phyloP scores from a whole-genome alignment of 768 basidiomycete species.

The Strobilomyces confusus region DNA sequence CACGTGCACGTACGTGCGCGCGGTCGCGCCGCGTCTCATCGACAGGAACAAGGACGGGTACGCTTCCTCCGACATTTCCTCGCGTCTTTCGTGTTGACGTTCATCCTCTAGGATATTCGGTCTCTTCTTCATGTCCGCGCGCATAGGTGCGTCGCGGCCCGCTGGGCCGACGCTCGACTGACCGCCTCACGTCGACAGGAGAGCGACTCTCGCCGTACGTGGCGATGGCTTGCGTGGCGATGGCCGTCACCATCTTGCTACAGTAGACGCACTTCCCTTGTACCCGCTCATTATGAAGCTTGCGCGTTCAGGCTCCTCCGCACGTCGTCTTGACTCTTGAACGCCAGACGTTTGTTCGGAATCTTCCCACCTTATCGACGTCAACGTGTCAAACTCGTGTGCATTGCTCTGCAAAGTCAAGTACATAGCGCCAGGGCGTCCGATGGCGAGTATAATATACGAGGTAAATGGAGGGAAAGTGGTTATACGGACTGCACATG shows the following conservation, averaged over 20 bases:
- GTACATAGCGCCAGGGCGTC: too few relatives aligned
- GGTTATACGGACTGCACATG: neutral
- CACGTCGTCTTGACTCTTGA: neutral
- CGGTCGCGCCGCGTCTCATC: conserved; percentile 83
- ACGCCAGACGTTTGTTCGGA: neutral
- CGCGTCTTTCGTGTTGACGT: conserved; percentile 3
- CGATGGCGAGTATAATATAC: neutral
- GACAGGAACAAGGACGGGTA: conserved; percentile 96
- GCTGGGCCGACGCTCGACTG: too few relatives aligned
- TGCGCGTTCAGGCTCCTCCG: neutral
- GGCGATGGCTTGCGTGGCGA: conserved; percentile 84
- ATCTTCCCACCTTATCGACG: neutral
- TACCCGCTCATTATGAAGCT: neutral
- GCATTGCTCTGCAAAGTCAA: too few relatives aligned
- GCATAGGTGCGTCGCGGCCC: conserved; percentile 66
- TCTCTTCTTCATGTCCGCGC: conserved; percentile 90
- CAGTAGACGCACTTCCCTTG: conserved; percentile 28
- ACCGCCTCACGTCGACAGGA: conserved; percentile 43
- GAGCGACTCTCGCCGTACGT: conserved; percentile 97
- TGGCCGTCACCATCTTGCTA: conserved; percentile 75
- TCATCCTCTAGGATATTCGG: conserved; percentile 67
- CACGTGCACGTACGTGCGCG: conserved; percentile 94
- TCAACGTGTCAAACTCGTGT: neutral
- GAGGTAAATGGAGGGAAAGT: neutral
- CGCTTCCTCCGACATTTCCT: conserved; percentile 13